Conservation (phyloP, 139 green algal species). For the Haematococcus sp. region DNA sequence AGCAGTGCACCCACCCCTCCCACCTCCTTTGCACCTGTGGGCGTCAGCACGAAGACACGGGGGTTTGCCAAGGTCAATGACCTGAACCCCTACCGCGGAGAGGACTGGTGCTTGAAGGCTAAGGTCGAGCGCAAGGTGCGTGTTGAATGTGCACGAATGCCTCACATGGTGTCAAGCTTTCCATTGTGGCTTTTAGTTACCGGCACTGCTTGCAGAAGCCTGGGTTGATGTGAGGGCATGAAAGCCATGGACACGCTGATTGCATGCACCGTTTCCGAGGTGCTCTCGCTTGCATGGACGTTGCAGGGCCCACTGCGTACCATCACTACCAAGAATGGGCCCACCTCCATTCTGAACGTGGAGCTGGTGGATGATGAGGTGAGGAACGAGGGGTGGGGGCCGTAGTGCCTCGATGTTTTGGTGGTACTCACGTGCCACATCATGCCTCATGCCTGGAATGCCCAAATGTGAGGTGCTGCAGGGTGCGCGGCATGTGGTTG, state of each 20-base stretch:
- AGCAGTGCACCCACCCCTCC: neutral
- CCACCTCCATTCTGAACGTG: constrained; percentile 20
- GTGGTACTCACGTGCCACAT: no score
- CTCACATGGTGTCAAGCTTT: no score
- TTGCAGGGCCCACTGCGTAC: neutral
- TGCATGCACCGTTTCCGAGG: no score
- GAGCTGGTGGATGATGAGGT: constrained; percentile 75
- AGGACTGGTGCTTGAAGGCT: constrained; percentile 67
- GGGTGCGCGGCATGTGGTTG: neutral
- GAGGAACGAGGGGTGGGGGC: constrained; percentile 4
- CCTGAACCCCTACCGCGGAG: constrained; percentile 33
- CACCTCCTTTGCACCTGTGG: neutral
- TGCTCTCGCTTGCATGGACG: no score
- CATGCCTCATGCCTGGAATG: no score
- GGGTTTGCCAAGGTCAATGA: neutral
- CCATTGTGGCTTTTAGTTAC: no score
- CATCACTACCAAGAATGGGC: neutral
- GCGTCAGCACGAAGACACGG: constrained; percentile 1
- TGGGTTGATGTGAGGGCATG: no score
- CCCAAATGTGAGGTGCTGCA: no score
- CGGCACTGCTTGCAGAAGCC: no score
- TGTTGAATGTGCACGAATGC: no score
- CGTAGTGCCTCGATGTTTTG: neutral
- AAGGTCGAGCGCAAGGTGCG: constrained; percentile 51
- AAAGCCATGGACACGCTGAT: no score